Base-by-base conservation (phyloP, 2,329 filamentous ascomycete genomes). In the Knoxdaviesia proteae region DNA sequence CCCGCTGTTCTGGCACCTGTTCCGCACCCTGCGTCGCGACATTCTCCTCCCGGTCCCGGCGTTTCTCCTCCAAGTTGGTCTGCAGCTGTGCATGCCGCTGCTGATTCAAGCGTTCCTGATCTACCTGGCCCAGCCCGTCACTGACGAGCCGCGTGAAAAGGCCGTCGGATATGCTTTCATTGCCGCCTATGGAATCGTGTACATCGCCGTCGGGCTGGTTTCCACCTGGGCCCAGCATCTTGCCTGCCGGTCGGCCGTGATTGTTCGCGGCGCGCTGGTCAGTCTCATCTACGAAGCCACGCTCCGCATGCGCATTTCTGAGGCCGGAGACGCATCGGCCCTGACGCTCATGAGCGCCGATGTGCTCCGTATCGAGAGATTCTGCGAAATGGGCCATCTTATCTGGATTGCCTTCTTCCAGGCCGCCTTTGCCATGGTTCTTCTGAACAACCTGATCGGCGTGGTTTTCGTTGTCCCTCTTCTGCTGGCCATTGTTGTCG, bases 301-400 rank as follows among this genome's bases (percentile, higher is more conserved):
- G 1, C 55, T 53, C 0, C 47, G 48, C 9, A 47, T 57, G n/a
- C 54, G 54, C 6, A 44, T 57, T 3, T 54, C 53, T 0, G 49
- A 53, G 0, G 51, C 56, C 3, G 57, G 61, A 34, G 57, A 63
- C n/a, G 54, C 58, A 3, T 58, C 61, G 0, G 57, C 62, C 0
- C 47, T 68, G 38, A 67, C 65, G 0, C 53, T 68, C 3, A 68
- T 68, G 64, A 64, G 57, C 44, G 58, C 61, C 4, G 65, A 69
- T 40, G 53, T 67, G 7, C 64, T 67, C 44, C 55, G 59, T 5
- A 58, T 67, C 3, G 49, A 55, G 2, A 38, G 48, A 0, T 63
- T 60, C 0, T 51, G 57, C 4, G 44, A 49, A 4, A 48, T 44
- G 1, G 44, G 63, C 33, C 65, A 67, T 39, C 58, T 64, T 31